Evolutionary conservation across 1,284 basidiomycete species (phyloP), one percentile per base, ranked within the genome.

Genomic region (Sporisorium graminicola): DNA sequence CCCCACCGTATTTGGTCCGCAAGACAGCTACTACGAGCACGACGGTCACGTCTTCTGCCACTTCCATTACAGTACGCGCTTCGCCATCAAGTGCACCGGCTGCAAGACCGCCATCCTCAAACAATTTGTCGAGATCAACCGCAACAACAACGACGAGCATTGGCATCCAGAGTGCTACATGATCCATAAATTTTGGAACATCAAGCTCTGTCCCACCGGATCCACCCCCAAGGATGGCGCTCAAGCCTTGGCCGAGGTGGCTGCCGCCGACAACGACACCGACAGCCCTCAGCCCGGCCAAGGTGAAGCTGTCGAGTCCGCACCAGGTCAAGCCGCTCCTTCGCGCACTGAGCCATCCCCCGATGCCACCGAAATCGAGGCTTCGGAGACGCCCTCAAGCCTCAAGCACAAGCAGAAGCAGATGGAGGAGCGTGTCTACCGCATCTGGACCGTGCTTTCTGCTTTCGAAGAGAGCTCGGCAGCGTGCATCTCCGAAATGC

Each of bases 101-200:
- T 99, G 96, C 87, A 93, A 92, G 81, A 97, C 93, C 62, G 97
- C 97, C n/a, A 99, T 99, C 77, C 88, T 99, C 80, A 99, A 99
- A 87, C 96, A 99, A 86, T 99, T 98, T 84, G 96, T 99, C 71
- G 96, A 99, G 88, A 98, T 99, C 88, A 99, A 99, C 85, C 90
- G 96, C 74, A 99, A 98, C 87, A 94, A 94, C 89, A 90, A 91
- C 65, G 95, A 99, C 87, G 97, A 99, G 88, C 98, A 97, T 85
- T 99, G 97, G 96, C 96, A 99, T 89, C 96, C 96, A 55, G 96
- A 99, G 87, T 99, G 96, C 87, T 98, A 99, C 87, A 98, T 99
- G 95, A 98, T 99, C 82, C 96, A 98, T 88, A 98, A 70, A 93
- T 98, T 99, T 86, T 99, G 96, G 96, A 98, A 98, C 86, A 95